These are phyloP conservation scores for Theileria equi DNA, from an alignment of 169 alveolate species.

Conservation along the genomic window DNA sequence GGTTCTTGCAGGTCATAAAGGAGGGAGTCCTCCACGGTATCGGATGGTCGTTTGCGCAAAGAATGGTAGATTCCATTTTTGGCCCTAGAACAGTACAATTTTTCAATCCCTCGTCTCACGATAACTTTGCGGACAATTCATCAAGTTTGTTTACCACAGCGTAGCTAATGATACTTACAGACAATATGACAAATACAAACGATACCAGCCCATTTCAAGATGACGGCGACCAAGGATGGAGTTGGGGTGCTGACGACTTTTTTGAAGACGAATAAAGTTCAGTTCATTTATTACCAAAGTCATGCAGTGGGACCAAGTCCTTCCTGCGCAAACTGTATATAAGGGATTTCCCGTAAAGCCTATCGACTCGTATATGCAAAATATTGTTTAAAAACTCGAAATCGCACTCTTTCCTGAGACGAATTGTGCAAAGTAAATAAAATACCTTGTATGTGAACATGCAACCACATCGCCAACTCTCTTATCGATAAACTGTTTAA, in stretches of 20 bases:
- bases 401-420: too few relatives aligned
- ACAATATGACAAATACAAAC: too few relatives aligned
- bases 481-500: conserved; percentile 29
- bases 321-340: conserved; percentile 34
- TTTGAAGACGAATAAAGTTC: conserved; percentile 39
- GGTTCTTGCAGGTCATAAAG: conserved; percentile 25
- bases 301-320: conserved; percentile 18
- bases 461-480: conserved; percentile 30
- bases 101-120: background rate
- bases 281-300: background rate
- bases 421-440: too few relatives aligned
- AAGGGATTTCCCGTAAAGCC: conserved; percentile 43
- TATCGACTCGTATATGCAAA: conserved; percentile 19
- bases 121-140: background rate
- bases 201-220: conserved; percentile 39
- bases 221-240: conserved; percentile 55
- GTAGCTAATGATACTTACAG: background rate
- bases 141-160: too few relatives aligned
- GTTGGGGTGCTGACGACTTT: conserved; percentile 51
- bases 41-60: conserved; percentile 52
- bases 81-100: conserved; percentile 44
- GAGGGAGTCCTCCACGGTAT: conserved; percentile 53
- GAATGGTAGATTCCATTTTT: conserved; percentile 52
- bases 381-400: too few relatives aligned
- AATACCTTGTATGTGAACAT: background rate